Evolutionary conservation across 768 basidiomycete species (phyloP).

Genomic region (Boletus subcaerulescens): DNA sequence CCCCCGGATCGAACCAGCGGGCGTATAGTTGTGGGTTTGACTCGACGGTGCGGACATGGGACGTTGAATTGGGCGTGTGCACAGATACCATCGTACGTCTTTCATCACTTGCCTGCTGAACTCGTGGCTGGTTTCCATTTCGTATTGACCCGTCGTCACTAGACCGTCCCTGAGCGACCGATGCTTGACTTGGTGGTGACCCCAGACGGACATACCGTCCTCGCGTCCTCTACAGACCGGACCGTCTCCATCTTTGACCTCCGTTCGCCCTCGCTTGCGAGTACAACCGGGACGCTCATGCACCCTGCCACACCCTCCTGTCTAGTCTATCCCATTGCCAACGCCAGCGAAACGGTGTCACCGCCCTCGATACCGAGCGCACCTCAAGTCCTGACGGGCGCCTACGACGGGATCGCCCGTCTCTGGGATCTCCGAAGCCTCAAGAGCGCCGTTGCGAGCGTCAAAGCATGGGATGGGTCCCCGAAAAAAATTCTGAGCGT

Average conservation of each 20-base stretch:
- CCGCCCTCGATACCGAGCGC: neutral
- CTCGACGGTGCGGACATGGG: conserved; percentile 88
- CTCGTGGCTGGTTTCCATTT: neutral
- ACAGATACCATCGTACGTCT: conserved; percentile 57
- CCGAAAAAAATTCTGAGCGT: conserved; percentile 55
- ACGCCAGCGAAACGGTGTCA: neutral
- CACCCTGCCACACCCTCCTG: conserved; percentile 57
- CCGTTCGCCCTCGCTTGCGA: conserved; percentile 40
- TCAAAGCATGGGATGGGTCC: conserved; percentile 54
- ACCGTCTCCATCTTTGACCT: conserved; percentile 71
- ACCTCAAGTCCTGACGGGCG: conserved; percentile 65
- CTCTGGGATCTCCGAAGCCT: conserved; percentile 78
- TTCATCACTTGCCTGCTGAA: neutral
- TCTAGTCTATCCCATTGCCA: conserved; percentile 33
- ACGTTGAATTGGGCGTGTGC: conserved; percentile 74
- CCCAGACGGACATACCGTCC: conserved; percentile 40
- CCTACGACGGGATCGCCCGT: conserved; percentile 74
- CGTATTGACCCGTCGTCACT: neutral
- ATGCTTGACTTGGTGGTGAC: conserved; percentile 63
- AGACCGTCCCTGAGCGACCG: conserved; percentile 72
- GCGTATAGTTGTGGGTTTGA: conserved; percentile 87
- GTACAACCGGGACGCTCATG: conserved; percentile 36
- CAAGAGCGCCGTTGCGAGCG: conserved; percentile 60
- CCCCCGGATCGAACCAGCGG: conserved; percentile 30
- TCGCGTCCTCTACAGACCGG: conserved; percentile 73